phyloP scores from a whole-genome alignment of 257 asterid species.

The Ehretia macrophylla region DNA sequence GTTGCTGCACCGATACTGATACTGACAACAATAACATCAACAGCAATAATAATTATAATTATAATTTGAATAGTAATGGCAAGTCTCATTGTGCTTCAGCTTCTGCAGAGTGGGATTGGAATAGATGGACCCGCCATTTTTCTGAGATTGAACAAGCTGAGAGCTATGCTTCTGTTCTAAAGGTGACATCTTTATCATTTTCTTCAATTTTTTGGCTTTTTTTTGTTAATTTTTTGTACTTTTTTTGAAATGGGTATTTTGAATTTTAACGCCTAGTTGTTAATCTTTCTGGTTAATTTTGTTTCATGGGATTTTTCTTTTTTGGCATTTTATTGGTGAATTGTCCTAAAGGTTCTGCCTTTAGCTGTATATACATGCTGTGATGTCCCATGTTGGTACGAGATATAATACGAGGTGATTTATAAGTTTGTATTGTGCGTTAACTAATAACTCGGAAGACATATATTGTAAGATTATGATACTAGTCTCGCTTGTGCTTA shows the following conservation, averaged over 20 bases:
- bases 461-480: too few species aligned
- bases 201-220: conserved; percentile 6
- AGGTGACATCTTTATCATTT: conserved; percentile 35
- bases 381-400: too few species aligned
- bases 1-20: conserved; percentile 40
- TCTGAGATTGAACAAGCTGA: conserved; percentile 88
- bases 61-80: too few species aligned
- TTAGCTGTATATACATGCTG: too few species aligned
- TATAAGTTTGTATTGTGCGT: too few species aligned
- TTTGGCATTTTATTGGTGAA: background rate
- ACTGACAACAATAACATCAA: conserved; percentile 13
- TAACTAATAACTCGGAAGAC: too few species aligned
- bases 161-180: conserved; percentile 67
- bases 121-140: conserved; percentile 78
- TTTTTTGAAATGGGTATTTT: conserved; percentile 5
- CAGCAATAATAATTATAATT: conserved; percentile 13
- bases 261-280: background rate
- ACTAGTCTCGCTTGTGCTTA: too few species aligned
- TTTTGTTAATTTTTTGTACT: background rate
- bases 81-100: conserved; percentile 29
- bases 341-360: too few species aligned
- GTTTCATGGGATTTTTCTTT: background rate
- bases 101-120: conserved; percentile 83
- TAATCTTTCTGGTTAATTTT: background rate
- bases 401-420: too few species aligned